phyloP scores from a whole-genome alignment of 2,329 filamentous ascomycete species.

The Ophiocordyceps unilateralis region DNA sequence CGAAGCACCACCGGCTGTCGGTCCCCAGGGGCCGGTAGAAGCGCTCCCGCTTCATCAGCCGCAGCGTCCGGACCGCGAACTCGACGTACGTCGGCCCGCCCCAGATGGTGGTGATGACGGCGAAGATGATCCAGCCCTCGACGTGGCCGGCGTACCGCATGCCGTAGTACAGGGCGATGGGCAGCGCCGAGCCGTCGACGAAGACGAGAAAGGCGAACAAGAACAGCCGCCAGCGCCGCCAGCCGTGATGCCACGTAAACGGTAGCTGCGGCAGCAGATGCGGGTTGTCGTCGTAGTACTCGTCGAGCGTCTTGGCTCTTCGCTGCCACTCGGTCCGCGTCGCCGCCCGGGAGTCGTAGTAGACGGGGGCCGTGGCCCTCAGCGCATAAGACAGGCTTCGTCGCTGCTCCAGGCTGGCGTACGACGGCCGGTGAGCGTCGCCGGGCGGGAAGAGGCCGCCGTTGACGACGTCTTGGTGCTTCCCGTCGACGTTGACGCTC shows the following conservation, averaged over 20 bases:
- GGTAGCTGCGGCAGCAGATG: constrained; percentile 20
- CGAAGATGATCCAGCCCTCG: constrained; percentile 27
- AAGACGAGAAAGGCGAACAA: constrained; percentile 30
- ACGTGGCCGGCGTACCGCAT: constrained; percentile 23
- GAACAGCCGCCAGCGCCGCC: constrained; percentile 24
- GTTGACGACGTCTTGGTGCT: background rate
- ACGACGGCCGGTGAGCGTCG: background rate
- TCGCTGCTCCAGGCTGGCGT: constrained; percentile 5
- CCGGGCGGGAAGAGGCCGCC: background rate
- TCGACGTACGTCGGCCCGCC: constrained; percentile 36
- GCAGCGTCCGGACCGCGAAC: constrained; percentile 29
- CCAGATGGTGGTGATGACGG: constrained; percentile 36
- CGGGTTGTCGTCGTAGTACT: constrained; percentile 22
- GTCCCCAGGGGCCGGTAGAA: constrained; percentile 32
- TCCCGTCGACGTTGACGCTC: background rate
- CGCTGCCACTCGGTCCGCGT: constrained; percentile 17
- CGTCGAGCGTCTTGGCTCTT: constrained; percentile 17
- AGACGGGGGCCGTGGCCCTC: constrained; percentile 15
- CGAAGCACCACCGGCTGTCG: constrained; percentile 28
- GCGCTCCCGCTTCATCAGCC: constrained; percentile 29
- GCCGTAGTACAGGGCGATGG: constrained; percentile 34
- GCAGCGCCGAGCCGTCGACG: constrained; percentile 24
- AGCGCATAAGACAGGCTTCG: constrained; percentile 18
- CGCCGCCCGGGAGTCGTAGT: constrained; percentile 22
- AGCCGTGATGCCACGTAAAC: constrained; percentile 23